phyloP scores from a whole-genome alignment of 495 filamentous ascomycete species.

The Podospora pseudoanserina region DNA sequence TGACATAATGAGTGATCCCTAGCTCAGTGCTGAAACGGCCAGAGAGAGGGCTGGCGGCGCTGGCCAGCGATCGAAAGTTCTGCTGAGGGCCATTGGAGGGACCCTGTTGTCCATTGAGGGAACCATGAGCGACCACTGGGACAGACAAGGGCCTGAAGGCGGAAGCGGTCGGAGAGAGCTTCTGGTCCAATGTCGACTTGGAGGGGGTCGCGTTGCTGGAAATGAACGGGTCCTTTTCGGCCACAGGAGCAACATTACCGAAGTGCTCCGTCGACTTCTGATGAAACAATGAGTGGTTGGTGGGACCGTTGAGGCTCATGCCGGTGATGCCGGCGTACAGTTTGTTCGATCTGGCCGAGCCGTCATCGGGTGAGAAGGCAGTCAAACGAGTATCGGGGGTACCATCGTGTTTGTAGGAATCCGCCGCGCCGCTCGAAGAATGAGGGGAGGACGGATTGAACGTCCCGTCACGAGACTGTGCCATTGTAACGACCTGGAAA shows the following conservation, averaged over 20 bases:
- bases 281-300: conserved; percentile 11
- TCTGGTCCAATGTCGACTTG: conserved; percentile 35
- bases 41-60: not conserved
- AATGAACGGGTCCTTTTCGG: conserved; percentile 46
- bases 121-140: conserved; percentile 29
- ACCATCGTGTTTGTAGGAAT: conserved; percentile 50
- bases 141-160: conserved; percentile 41
- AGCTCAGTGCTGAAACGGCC: conserved; percentile 35
- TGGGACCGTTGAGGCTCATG: conserved; percentile 18
- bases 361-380: conserved; percentile 60
- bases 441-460: conserved; percentile 53
- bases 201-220: conserved; percentile 22
- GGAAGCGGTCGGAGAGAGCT: conserved; percentile 49
- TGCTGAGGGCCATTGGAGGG: not conserved
- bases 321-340: conserved; percentile 26
- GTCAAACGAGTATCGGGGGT: conserved; percentile 63
- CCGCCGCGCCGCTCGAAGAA: conserved; percentile 52
- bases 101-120: conserved; percentile 15
- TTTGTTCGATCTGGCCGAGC: conserved; percentile 34
- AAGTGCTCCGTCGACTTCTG: conserved; percentile 16
- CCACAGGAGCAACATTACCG: conserved; percentile 12
- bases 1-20: conserved; percentile 38
- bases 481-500: conserved; percentile 21
- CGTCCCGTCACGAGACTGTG: conserved; percentile 35
- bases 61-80: not conserved